Base-by-base conservation (phyloP, 257 asterid genomes). In the Petunia axillaris region DNA sequence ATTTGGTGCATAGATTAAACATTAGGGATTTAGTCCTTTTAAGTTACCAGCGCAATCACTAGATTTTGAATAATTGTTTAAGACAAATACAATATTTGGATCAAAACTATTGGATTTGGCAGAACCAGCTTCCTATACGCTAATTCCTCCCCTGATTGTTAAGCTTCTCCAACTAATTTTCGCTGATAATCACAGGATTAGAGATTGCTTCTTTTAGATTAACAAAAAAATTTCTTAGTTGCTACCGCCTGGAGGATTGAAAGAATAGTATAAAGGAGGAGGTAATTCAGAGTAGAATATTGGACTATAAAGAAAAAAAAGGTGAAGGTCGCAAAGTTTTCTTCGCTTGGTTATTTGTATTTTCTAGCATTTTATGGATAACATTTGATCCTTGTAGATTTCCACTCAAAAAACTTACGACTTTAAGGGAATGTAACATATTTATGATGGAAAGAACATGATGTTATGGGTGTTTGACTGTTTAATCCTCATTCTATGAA, bases 301-400 rank as follows among this genome's bases (percentile, higher is more conserved):
- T 35, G 35, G 77, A 71, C 77, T 71, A 71, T 35, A 59, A 71
- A 48, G 25, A 25, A 48, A 71, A 46, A 44, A 44, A 71, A 48
- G 2, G 11, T 48, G 44, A 8, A 25, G 10, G 44, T 48, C n/a
- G 75, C 14, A 25, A 41, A 53, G 7, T 41, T 15, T 66, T 41
- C 53, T 6, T 66, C 10, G 43, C 77, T 48, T 48, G 44, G 0
- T 0, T 43, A 71, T 71, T 48, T 71, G 35, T 46, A 71, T 48
- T 11, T 25, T 52, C 58, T 0, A 35, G 16, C 0, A 35, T 48
- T 35, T 10, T 35, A 0, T 71, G 77, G 60, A 71, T 71, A 48
- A 25, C 9, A 25, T 25, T 71, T 35, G 44, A 10, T 48, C 44
- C n/a, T 35, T 59, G 11, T 46, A 48, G 3, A 71, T 50, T 71